Evolutionary conservation across 345 rosid species (phyloP).

Genomic region (Populus pruinosa): DNA sequence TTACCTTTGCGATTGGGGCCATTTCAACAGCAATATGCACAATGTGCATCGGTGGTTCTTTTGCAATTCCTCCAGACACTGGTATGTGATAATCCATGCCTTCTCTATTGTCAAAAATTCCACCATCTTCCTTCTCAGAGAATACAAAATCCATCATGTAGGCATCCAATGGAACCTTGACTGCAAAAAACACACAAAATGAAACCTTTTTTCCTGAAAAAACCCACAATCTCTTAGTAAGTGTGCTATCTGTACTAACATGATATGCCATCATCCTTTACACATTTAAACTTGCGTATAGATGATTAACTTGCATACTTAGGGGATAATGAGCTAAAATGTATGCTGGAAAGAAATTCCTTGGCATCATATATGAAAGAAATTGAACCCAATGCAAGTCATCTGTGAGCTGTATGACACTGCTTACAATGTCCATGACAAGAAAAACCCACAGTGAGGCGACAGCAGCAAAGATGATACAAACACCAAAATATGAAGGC

Average conservation of each 20-base stretch:
- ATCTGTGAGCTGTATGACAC: not conserved
- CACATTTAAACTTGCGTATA: not conserved
- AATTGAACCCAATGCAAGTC: not conserved
- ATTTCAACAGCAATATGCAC: slow-evolving; percentile 94
- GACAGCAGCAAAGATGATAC: not conserved
- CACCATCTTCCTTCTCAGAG: slow-evolving; percentile 88
- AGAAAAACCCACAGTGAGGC: not conserved
- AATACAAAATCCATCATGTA: slow-evolving; percentile 96
- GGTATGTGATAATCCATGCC: slow-evolving; percentile 88
- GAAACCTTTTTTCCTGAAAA: not conserved
- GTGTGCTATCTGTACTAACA: not conserved
- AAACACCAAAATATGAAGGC: not conserved
- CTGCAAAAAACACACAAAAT: slow-evolving; percentile 44
- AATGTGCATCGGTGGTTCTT: slow-evolving; percentile 85
- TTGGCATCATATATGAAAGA: not conserved
- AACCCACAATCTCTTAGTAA: not conserved
- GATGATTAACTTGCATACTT: not conserved
- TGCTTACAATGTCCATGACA: not conserved
- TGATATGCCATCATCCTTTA: not conserved
- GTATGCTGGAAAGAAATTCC: not conserved
- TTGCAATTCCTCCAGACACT: slow-evolving; percentile 61
- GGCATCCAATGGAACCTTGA: slow-evolving; percentile 87
- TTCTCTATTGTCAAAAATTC: slow-evolving; percentile 67
- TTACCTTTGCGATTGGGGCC: slow-evolving; percentile 97
- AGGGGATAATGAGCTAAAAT: not conserved